phyloP scores from a whole-genome alignment of 306 rosid species.

The Medicago arabica region DNA sequence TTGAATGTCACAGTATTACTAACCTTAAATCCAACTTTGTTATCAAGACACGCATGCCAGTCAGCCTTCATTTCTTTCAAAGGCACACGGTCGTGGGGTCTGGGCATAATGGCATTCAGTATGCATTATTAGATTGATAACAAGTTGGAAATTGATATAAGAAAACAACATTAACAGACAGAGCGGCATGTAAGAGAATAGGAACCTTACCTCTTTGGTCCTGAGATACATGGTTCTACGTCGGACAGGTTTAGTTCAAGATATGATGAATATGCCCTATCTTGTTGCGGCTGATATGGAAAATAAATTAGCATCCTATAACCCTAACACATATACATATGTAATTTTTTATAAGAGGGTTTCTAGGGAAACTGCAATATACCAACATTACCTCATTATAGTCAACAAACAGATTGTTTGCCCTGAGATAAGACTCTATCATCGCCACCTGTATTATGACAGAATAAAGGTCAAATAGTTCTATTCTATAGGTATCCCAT shows the following conservation, averaged over 20 bases:
- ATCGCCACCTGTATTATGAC: constrained; percentile 71
- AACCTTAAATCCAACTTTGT: constrained; percentile 96
- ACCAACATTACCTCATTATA: constrained; percentile 70
- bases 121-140: constrained; percentile 18
- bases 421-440: constrained; percentile 95
- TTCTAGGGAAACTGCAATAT: neutral
- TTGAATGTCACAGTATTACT: constrained; percentile 31
- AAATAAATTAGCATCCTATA: constrained; percentile 44
- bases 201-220: constrained; percentile 83
- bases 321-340: constrained; percentile 20
- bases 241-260: constrained; percentile 78
- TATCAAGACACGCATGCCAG: constrained; percentile 93
- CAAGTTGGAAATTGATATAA: neutral
- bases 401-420: constrained; percentile 90
- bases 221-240: constrained; percentile 90
- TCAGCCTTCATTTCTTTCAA: constrained; percentile 91
- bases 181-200: constrained; percentile 9
- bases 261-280: constrained; percentile 91
- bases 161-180: constrained; percentile 27
- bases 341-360: neutral
- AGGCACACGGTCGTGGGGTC: constrained; percentile 92
- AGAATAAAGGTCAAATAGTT: constrained; percentile 41
- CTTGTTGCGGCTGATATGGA: constrained; percentile 78
- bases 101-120: constrained; percentile 36
- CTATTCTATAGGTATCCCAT: constrained; percentile 36